Evolutionary conservation across 1,284 basidiomycete species (phyloP).

Genomic region (Apiotrichum brassicae): DNA sequence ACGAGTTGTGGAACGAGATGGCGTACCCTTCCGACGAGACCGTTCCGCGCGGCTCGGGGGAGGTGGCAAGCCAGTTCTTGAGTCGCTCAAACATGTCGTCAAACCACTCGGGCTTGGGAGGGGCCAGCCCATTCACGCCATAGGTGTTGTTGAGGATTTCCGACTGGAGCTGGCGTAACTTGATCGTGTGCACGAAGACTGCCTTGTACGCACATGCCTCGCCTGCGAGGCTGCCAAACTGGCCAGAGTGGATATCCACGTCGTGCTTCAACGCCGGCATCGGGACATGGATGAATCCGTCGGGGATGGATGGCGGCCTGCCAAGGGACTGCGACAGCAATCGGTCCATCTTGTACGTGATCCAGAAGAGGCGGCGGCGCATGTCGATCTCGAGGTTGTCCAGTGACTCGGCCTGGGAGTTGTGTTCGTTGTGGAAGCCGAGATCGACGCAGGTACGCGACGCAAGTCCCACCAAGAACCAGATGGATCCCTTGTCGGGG

Average conservation of each 20-base stretch:
- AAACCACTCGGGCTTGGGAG: constrained; percentile 44
- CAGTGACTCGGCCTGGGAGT: constrained; percentile 36
- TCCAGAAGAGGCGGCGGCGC: constrained; percentile 46
- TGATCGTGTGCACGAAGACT: constrained; percentile 43
- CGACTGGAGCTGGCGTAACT: constrained; percentile 46
- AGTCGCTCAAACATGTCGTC: constrained; percentile 45
- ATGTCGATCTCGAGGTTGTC: constrained; percentile 48
- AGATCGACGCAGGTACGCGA: constrained; percentile 47
- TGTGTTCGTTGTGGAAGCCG: constrained; percentile 48
- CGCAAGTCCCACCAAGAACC: constrained; percentile 48
- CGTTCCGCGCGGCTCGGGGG: constrained; percentile 45
- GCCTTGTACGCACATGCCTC: constrained; percentile 45
- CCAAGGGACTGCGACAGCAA: constrained; percentile 45
- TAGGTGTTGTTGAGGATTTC: constrained; percentile 46
- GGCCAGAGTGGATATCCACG: constrained; percentile 37
- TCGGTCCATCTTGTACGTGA: constrained; percentile 48
- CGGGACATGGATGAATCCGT: constrained; percentile 47
- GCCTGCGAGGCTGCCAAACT: constrained; percentile 33
- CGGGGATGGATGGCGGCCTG: constrained; percentile 46
- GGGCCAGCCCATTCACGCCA: constrained; percentile 34
- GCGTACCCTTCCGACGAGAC: constrained; percentile 46
- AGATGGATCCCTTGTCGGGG: constrained; percentile 48
- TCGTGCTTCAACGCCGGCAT: constrained; percentile 42
- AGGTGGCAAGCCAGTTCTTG: constrained; percentile 43
- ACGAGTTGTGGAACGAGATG: constrained; percentile 48